Evolutionary conservation across 345 rosid genomes (phyloP), one percentile per base, ranked within the genome.

Genomic region (Litchi chinensis): DNA sequence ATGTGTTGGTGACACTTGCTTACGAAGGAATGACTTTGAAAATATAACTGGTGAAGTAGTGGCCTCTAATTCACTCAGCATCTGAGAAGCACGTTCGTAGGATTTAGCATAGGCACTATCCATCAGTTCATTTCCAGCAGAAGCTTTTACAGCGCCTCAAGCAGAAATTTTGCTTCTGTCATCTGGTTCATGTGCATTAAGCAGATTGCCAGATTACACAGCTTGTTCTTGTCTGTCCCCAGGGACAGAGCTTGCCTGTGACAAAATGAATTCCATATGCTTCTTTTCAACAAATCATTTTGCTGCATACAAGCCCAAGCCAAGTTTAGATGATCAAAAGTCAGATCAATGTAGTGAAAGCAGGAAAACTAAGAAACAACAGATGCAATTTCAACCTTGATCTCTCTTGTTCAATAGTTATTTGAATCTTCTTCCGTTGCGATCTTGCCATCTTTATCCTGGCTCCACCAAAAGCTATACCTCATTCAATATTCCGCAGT

Each of bases 221-320:
- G 28, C 28, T 26, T 26, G 28, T 26, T 26, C 28, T 26, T 26
- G 28, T 26, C 28, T 26, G 28, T 26, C 28, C 28, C 1, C 28
- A 26, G 28, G 28, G 1, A 26, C 28, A 26, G 28, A 26, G 28
- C 28, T 26, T 85, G 88, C 83, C 98, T 94, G 87, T 54, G 65
- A 67, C 32, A 64, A 39, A 63, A 52, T 13, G 52, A 39, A 52
- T 50, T 48, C 46, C n/a, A 65, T 0, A 2, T 3, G 3, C 3
- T 5, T 66, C 28, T 37, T 72, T 37, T 57, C 6, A 52, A 24
- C 6, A 15, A 50, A n/a, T n/a, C 87, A 77, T 86, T 89, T 39
- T 87, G 78, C 88, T 88, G 95, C 80, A 94, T 77, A 73, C 88
- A 90, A 79, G 95, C 97, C 98, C 97, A 94, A 7, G 96, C 98